Evolutionary conservation across 768 basidiomycete genomes (phyloP).

Genomic region (Asterophora lycoperdoides): DNA sequence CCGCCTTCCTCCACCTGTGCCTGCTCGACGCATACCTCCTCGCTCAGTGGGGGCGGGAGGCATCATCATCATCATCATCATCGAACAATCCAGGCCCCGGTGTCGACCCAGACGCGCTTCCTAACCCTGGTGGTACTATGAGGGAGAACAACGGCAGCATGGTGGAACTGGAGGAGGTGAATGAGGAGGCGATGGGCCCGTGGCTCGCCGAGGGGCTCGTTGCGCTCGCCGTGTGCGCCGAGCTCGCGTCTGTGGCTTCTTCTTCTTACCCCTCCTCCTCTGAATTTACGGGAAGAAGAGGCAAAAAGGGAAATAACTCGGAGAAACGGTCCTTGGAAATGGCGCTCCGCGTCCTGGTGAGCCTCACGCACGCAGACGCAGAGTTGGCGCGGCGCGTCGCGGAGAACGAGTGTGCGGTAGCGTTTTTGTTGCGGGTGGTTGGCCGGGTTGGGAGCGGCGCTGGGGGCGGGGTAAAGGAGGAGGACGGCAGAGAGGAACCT

Average conservation of each 20-base stretch:
- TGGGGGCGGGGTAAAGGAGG: conserved; percentile 2
- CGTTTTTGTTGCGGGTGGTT: conserved; percentile 45
- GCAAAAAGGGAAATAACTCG: conserved; percentile 2
- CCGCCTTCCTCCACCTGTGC: conserved; percentile 51
- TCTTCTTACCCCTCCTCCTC: background rate
- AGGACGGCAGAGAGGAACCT: conserved; percentile 13
- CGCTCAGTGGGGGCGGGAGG: conserved; percentile 47
- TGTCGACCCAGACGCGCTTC: background rate
- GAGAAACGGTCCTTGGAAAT: conserved; percentile 49
- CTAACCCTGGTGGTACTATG: conserved; percentile 7
- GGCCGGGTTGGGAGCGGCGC: conserved; percentile 10
- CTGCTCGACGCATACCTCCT: conserved; percentile 63
- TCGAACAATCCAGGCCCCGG: too few species aligned
- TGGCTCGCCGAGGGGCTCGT: conserved; percentile 48
- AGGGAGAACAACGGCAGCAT: conserved; percentile 4
- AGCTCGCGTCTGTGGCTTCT: conserved; percentile 21
- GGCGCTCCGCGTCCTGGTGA: conserved; percentile 64
- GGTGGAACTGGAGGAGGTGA: conserved; percentile 3
- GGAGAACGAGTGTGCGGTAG: conserved; percentile 40
- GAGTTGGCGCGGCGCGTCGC: conserved; percentile 54
- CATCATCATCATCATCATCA: too few species aligned
- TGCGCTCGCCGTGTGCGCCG: conserved; percentile 47
- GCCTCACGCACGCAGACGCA: conserved; percentile 59
- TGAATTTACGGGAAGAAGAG: background rate
- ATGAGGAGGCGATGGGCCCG: conserved; percentile 22